These are phyloP conservation scores for Tetrastigma voinierianum DNA, from an alignment of 164 flowering plant genomes.

Conservation along the genomic window DNA sequence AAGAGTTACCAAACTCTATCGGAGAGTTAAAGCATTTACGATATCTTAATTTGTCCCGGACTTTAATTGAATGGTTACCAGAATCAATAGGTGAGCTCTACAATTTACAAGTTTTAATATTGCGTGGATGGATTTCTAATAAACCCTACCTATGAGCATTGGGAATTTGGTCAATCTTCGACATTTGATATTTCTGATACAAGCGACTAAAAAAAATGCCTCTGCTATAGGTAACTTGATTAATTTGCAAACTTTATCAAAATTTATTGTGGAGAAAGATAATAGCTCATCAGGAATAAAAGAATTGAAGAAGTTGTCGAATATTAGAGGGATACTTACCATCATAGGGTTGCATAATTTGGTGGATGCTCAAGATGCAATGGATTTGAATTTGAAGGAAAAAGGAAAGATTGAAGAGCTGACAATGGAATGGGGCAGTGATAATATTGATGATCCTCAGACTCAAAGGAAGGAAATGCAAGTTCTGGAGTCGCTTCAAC, in stretches of 20 bases:
- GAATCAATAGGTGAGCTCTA: background rate
- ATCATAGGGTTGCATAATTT: background rate
- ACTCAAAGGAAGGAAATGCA: no score
- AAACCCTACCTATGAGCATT: background rate
- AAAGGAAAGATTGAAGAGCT: background rate
- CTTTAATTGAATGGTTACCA: background rate
- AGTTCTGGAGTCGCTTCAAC: no score
- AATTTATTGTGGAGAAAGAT: background rate
- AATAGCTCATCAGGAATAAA: background rate
- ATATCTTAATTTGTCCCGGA: conserved; percentile 1
- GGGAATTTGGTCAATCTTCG: background rate
- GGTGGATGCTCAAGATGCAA: background rate
- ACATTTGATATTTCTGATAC: background rate
- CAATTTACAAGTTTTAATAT: background rate
- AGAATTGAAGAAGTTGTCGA: background rate
- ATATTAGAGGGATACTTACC: background rate
- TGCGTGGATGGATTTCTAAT: background rate
- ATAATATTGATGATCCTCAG: no score
- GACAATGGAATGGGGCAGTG: no score
- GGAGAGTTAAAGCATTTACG: conserved; percentile 10
- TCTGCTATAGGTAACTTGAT: background rate
- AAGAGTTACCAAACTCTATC: background rate
- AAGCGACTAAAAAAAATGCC: background rate
- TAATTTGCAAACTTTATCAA: background rate
- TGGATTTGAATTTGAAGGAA: background rate